These are phyloP conservation scores for Silene coronaria DNA, from an alignment of 179 eudicot species.

Conservation along the genomic window DNA sequence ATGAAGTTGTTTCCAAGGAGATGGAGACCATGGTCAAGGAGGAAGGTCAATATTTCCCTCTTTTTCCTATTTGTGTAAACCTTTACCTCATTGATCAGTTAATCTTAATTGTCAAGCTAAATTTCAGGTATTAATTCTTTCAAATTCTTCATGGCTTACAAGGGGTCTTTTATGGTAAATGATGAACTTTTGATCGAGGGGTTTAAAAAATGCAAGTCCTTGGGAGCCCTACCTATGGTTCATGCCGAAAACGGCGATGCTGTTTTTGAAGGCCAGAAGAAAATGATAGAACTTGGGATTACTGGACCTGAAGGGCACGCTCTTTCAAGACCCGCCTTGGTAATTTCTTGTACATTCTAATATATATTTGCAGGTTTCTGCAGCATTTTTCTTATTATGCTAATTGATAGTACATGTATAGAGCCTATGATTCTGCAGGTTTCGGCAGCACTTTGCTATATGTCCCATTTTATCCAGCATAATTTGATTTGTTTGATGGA, in stretches of 20 bases:
- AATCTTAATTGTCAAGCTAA: neutral
- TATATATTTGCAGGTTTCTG: neutral
- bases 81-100: neutral
- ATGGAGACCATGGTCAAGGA: conserved; percentile 92
- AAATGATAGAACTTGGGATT: conserved; percentile 92
- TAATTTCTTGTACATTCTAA: conserved; percentile 25
- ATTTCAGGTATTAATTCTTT: conserved; percentile 82
- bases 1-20: conserved; percentile 65
- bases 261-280: conserved; percentile 85
- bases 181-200: conserved; percentile 87
- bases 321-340: conserved; percentile 91
- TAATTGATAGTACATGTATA: no score
- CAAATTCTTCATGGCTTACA: conserved; percentile 90
- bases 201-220: conserved; percentile 80
- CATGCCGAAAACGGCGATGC: conserved; percentile 99
- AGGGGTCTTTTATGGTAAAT: conserved; percentile 82
- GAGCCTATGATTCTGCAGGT: no score
- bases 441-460: no score
- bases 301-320: conserved; percentile 98
- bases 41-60: conserved; percentile 44
- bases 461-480: neutral
- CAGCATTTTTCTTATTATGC: no score
- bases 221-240: conserved; percentile 96
- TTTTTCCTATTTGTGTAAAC: neutral
- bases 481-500: neutral